A percentile compares a stretch with the other conserved stretches of the same genome.
Conservation (phyloP, 495 filamentous ascomycete genomes). For the Entonaema liquescens region DNA sequence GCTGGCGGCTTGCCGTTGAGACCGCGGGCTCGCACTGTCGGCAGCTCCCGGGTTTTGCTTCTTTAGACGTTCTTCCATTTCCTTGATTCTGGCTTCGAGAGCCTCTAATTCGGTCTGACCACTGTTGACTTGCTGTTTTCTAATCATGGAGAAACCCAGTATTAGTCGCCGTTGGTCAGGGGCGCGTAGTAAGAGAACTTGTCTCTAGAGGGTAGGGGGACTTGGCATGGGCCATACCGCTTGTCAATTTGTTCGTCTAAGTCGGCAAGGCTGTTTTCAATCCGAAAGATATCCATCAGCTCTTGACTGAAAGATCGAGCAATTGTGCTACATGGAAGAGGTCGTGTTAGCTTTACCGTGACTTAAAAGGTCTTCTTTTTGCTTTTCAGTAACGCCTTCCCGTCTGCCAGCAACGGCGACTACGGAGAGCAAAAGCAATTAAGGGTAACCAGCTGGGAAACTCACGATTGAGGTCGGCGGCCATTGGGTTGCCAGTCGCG, state of each 20-base stretch:
- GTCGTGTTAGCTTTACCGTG: conserved; percentile 3
- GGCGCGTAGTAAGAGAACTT: conserved; percentile 1
- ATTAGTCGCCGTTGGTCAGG: conserved; percentile 24
- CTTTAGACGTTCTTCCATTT: conserved; percentile 84
- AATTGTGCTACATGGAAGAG: conserved; percentile 70
- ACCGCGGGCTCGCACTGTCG: conserved; percentile 44
- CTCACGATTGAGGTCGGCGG: conserved; percentile 83
- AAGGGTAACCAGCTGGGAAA: conserved; percentile 32
- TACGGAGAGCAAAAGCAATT: background rate
- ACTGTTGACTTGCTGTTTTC: conserved; percentile 70
- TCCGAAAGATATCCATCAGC: conserved; percentile 87
- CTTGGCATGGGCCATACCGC: conserved; percentile 68
- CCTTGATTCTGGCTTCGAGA: conserved; percentile 82
- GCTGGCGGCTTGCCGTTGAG: conserved; percentile 44
- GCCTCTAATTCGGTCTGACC: conserved; percentile 84
- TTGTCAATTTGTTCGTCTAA: conserved; percentile 81
- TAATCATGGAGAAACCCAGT: conserved; percentile 46
- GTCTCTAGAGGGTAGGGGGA: conserved; percentile 16
- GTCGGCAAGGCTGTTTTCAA: conserved; percentile 80
- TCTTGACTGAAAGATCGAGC: conserved; percentile 86
- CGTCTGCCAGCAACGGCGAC: background rate
- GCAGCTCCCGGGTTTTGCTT: conserved; percentile 32
- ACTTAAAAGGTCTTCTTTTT: background rate
- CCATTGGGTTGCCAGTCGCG: conserved; percentile 80
- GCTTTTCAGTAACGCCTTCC: background rate